A percentile compares a stretch with the other conserved stretches of the same genome.
These are phyloP conservation scores for Fragaria vesca DNA, from an alignment of 306 rosid species.

Conservation along the genomic window DNA sequence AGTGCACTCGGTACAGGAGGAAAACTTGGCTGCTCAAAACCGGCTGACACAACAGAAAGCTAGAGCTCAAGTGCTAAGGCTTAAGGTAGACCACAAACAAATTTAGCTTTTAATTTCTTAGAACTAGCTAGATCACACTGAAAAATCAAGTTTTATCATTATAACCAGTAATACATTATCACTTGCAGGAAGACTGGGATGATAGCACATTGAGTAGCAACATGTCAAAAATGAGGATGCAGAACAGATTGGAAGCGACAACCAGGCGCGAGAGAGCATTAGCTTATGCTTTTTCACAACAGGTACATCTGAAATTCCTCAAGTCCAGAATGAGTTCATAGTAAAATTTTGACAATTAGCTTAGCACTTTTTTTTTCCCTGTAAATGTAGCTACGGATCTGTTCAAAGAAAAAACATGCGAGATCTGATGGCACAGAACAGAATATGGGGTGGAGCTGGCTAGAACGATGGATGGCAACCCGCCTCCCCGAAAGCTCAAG, in stretches of 20 bases:
- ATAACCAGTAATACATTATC: not conserved
- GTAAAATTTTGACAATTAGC: not conserved
- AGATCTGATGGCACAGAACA: slow-evolving; percentile 48
- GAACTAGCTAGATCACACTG: not conserved
- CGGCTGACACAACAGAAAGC: slow-evolving; percentile 40
- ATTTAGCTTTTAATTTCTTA: not conserved
- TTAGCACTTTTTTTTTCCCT: slow-evolving; percentile 9
- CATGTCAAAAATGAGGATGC: slow-evolving; percentile 75
- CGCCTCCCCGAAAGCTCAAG: slow-evolving; percentile 62
- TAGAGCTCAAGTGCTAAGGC: slow-evolving; percentile 52
- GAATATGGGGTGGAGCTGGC: slow-evolving; percentile 95
- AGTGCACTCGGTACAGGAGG: slow-evolving; percentile 55
- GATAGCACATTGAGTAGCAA: slow-evolving; percentile 91
- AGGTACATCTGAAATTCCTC: slow-evolving; percentile 43
- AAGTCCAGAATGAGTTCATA: not conserved
- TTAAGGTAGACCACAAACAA: slow-evolving; percentile 44
- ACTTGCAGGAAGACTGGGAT: slow-evolving; percentile 92
- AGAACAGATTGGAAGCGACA: slow-evolving; percentile 79
- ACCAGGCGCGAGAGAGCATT: slow-evolving; percentile 93
- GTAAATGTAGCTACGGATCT: slow-evolving; percentile 57
- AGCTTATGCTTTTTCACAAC: slow-evolving; percentile 96
- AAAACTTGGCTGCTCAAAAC: slow-evolving; percentile 36
- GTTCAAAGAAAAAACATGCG: slow-evolving; percentile 60
- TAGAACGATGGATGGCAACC: slow-evolving; percentile 98
- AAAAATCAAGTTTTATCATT: not conserved